phyloP scores from a whole-genome alignment of 2,329 filamentous ascomycete genomes.

The Corynespora cassiicola region DNA sequence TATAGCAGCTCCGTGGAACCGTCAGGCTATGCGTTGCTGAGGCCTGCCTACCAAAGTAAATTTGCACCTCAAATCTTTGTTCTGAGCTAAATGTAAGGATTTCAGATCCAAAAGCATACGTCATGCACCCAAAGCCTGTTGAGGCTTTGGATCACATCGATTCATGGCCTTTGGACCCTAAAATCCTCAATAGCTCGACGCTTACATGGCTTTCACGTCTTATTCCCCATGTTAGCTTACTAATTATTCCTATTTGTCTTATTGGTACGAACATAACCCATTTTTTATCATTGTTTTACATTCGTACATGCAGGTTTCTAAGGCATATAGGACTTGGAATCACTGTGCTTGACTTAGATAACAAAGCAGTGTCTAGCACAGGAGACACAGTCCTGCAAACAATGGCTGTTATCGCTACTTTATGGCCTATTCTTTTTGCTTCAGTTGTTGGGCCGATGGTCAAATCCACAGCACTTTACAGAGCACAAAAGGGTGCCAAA shows the following conservation, averaged over 20 bases:
- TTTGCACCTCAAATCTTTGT: too few relatives aligned
- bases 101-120: too few relatives aligned
- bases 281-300: too few relatives aligned
- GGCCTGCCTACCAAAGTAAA: too few relatives aligned
- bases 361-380: constrained; percentile 1
- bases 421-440: constrained; percentile 8
- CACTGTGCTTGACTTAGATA: background rate
- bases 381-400: constrained; percentile 3
- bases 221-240: constrained; percentile 2
- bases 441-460: constrained; percentile 3
- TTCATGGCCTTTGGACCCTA: constrained; percentile 3
- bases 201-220: background rate
- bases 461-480: constrained; percentile 2
- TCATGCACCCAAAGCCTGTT: too few relatives aligned
- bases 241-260: constrained; percentile 1
- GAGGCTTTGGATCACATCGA: too few relatives aligned
- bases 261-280: too few relatives aligned
- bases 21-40: too few relatives aligned
- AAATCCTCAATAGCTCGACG: background rate
- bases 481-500: background rate
- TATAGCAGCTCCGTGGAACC: too few relatives aligned
- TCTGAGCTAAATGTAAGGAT: too few relatives aligned
- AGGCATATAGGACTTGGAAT: constrained; percentile 4
- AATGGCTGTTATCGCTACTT: constrained; percentile 5
- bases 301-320: background rate